These are phyloP conservation scores for Aeminium ludgeri DNA, from an alignment of 495 filamentous ascomycete species.

Conservation along the genomic window DNA sequence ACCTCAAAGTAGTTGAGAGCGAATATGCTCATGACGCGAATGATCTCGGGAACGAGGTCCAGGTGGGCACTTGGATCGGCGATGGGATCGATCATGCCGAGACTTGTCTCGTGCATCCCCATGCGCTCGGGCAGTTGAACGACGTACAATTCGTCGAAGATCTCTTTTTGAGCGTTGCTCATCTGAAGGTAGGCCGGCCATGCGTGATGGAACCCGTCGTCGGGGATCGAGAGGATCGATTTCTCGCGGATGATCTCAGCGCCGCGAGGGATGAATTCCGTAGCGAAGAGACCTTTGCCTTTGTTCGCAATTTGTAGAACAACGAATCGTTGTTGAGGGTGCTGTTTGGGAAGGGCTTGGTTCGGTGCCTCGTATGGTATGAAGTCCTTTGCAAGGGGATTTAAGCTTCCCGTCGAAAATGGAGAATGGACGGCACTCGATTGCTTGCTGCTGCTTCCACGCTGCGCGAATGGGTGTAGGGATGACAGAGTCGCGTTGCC, in stretches of 20 bases:
- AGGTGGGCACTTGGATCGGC: not conserved
- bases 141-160: conserved; percentile 16
- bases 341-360: not conserved
- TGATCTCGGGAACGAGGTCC: conserved; percentile 9
- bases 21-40: conserved; percentile 13
- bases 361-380: not conserved
- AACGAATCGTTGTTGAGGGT: conserved; percentile 6
- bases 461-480: not conserved
- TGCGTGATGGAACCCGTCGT: not conserved
- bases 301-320: conserved; percentile 3
- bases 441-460: not conserved
- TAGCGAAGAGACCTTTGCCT: conserved; percentile 15
- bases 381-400: conserved; percentile 2
- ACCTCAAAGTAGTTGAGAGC: conserved; percentile 9
- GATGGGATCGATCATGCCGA: conserved; percentile 8
- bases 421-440: not conserved
- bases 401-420: not conserved
- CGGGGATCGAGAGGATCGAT: conserved; percentile 5
- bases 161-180: conserved; percentile 1
- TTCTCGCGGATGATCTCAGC: conserved; percentile 14
- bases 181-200: conserved; percentile 11
- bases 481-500: not conserved
- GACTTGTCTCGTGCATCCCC: conserved; percentile 13
- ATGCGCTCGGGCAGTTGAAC: conserved; percentile 3
- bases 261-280: conserved; percentile 9